Evolutionary conservation across 73 alveolate species (phyloP).

Genomic region (Urostyla sp.): DNA sequence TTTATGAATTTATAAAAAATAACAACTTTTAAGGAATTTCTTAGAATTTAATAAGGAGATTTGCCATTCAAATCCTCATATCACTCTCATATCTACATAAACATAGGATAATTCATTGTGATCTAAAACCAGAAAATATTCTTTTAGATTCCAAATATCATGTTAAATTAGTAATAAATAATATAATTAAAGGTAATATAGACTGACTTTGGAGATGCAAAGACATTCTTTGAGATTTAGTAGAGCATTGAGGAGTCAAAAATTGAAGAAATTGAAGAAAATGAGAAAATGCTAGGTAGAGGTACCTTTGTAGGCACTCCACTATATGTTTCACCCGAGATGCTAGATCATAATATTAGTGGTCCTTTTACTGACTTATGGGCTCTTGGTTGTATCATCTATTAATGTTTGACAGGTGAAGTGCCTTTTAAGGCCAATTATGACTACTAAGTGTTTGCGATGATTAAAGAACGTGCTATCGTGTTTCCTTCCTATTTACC

Average conservation of each 20-base stretch:
- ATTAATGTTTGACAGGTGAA: constrained; percentile 58
- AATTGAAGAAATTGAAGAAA: background rate
- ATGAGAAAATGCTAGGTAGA: constrained; percentile 26
- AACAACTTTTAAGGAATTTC: constrained; percentile 60
- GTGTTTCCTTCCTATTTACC: constrained; percentile 73
- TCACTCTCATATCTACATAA: constrained; percentile 73
- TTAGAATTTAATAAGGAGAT: constrained; percentile 70
- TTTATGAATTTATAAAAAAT: constrained; percentile 52
- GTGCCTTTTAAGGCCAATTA: constrained; percentile 65
- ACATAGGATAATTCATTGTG: constrained; percentile 84
- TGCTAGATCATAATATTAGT: constrained; percentile 72
- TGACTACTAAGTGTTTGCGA: constrained; percentile 58
- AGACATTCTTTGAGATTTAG: constrained; percentile 21
- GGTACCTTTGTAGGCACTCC: constrained; percentile 89
- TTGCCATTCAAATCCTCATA: constrained; percentile 74
- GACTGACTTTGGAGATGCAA: constrained; percentile 72
- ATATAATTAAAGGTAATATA: background rate
- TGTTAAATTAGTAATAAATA: constrained; percentile 66
- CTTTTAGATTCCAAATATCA: constrained; percentile 82
- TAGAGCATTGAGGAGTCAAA: background rate
- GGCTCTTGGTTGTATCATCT: constrained; percentile 81
- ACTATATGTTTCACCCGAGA: constrained; percentile 90
- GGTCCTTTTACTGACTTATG: constrained; percentile 70
- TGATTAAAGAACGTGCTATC: constrained; percentile 42
- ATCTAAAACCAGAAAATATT: constrained; percentile 92